Evolutionary conservation across 2,329 filamentous ascomycete species (phyloP), one percentile per base, ranked within the genome.

Genomic region (Davidsoniella eucalypti): DNA sequence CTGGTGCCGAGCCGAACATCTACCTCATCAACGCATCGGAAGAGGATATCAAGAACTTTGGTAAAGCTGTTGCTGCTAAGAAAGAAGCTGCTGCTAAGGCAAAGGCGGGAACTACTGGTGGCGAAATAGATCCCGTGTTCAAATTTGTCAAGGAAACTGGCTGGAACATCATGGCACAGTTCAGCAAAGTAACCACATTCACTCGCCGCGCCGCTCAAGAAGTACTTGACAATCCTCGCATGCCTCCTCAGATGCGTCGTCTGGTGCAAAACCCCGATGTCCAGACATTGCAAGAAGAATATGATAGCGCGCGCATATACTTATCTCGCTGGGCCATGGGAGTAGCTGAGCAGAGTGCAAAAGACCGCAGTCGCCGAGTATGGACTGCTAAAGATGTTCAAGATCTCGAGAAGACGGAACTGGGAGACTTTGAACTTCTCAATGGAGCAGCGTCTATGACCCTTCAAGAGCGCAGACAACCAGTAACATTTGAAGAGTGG

Each of bases 291-390:
- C 88, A 95, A 61, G 88, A 96, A 54, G 93, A 98, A 61, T 98
- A 95, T 58, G 93, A 98, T 68, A 94, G 87, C 59, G 92, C 93
- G 3, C 77, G 92, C 56, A 73, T 98, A 53, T 98, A 98, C 61
- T 72, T 98, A 38, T 92, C 92, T 18, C 75, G 92, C 55, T 98
- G 92, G 92, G 92, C 92, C 2, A 96, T 98, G 92, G 87, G 87
- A 6, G 94, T 98, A 56, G 88, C 92, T 0, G 93, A 98, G 63
- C 92, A 98, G 67, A 90, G 88, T 58, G 92, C 98, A 60, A 74
- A 80, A 38, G 92, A 98, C 58, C 72, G 82, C 21, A 84, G 80
- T 47, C 83, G 88, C 63, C 73, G 88, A 44, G 88, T 94, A 60
- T 98, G 87, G 84, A 95, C 88, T 0, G 90, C 87, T 1, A 81